Base-by-base conservation (phyloP, 169 alveolate genomes). In the Cryptosporidium andersoni region DNA sequence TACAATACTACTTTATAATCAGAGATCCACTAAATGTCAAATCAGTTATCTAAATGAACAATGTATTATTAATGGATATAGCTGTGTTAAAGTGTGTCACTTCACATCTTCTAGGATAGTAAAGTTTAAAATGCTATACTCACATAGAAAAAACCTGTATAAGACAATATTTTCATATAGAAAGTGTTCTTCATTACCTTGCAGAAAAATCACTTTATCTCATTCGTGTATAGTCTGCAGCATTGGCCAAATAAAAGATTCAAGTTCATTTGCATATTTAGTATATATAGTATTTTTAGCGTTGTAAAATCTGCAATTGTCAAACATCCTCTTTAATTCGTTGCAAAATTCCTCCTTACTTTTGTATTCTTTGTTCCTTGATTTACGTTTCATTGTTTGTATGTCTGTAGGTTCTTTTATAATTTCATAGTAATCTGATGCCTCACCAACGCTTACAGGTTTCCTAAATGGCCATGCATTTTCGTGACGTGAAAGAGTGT, bases 341-440 rank as follows among this genome's bases (percentile, higher is more conserved):
- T 92, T 94, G 1, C 96, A 97, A 82, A 98, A 97, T 64, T 91
- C 93, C 39, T 89, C 94, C 81, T 91, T 91, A 2, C 96, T 92
- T 68, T 95, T 92, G 88, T 96, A 98, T 49, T 93, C 95, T 4
- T 98, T 92, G 58, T 91, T 88, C 68, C 93, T 91, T 63, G 96
- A 96, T 88, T 93, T 93, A 64, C 91, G 91, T 74, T 92, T 82
- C 95, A 98, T 94, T n/a, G 98, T 96, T 45, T 94, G 91, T 47
- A 98, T 92, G 85, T 97, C 99, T 48, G 97, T 95, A 1, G 99
- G 99, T 51, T 96, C 96, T 51, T 92, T 95, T 39, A 98, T 96
- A 37, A 96, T 95, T 56, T 97, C 98, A 89, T 96, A 97, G 90
- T 98, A 98, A 89, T 98, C 99, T 1, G 98, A 98, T 1, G 98